These are phyloP conservation scores for Pontederia crassipes DNA, from an alignment of 176 grass and related monocot species.

Conservation along the genomic window DNA sequence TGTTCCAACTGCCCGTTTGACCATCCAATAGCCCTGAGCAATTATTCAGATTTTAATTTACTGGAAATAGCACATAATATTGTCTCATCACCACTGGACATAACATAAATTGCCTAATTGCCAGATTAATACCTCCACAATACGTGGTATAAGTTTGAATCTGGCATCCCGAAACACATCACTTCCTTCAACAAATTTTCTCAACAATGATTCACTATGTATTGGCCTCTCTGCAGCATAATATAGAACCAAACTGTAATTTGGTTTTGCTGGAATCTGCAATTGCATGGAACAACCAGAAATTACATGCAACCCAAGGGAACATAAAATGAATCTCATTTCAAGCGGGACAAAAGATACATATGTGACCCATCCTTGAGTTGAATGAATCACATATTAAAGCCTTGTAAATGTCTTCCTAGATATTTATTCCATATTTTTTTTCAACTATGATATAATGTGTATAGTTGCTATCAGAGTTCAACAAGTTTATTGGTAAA, in stretches of 20 bases:
- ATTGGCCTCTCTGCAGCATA: conserved; percentile 66
- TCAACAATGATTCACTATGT: conserved; percentile 74
- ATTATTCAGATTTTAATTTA: conserved; percentile 4
- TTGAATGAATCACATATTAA: no score
- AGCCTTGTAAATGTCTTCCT: no score
- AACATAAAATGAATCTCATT: background rate
- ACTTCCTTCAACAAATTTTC: conserved; percentile 81
- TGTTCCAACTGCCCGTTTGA: conserved; percentile 90
- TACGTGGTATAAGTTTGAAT: conserved; percentile 98
- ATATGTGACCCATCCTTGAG: no score
- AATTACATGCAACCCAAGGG: background rate
- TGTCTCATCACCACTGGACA: no score
- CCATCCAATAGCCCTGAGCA: conserved; percentile 91
- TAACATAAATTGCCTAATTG: no score
- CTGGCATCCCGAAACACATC: conserved; percentile 74
- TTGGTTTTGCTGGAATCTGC: conserved; percentile 92
- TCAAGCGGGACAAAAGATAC: no score
- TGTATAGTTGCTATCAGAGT: no score
- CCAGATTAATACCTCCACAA: conserved; percentile 61
- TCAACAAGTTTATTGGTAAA: no score
- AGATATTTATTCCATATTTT: no score
- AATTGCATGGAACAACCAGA: conserved; percentile 21
- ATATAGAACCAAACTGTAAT: conserved; percentile 86
- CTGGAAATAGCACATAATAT: no score
- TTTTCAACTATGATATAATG: no score